Conservation (phyloP, 163 green algal species). For the Scenedesmus sp. region DNA sequence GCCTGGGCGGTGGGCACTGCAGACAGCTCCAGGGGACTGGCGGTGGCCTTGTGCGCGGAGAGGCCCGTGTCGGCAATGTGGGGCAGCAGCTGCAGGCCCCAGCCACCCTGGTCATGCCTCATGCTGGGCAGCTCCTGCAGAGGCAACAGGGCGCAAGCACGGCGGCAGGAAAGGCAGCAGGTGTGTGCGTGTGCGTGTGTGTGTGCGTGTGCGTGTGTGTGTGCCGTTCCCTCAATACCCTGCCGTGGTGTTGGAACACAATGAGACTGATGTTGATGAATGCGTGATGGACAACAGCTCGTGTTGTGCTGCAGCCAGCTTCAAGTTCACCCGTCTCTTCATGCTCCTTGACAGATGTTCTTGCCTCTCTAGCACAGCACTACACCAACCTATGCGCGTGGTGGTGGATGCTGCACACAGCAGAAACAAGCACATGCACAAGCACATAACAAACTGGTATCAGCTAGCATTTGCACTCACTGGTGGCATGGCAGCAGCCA, state of each 20-base stretch:
- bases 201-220: too few species aligned
- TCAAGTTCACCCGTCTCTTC: background rate
- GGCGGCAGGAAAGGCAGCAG: background rate
- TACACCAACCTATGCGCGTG: too few species aligned
- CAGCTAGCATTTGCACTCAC: background rate
- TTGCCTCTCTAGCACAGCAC: background rate
- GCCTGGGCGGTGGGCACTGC: background rate
- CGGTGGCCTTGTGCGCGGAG: conserved; percentile 28
- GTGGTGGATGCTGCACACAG: too few species aligned
- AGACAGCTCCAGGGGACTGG: conserved; percentile 26
- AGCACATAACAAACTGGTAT: background rate
- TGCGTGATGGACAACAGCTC: too few species aligned
- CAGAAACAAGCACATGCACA: background rate
- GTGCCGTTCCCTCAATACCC: too few species aligned
- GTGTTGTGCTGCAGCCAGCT: background rate
- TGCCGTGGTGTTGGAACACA: too few species aligned
- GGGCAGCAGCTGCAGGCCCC: background rate
- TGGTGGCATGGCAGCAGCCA: conserved; percentile 30
- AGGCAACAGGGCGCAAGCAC: background rate
- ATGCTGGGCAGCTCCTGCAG: background rate
- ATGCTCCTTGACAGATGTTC: background rate
- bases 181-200: too few species aligned
- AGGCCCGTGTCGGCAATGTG: background rate
- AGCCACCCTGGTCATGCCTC: background rate
- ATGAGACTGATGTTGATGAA: too few species aligned